Percentiles rank a stretch among this genome's conserved stretches.
These are phyloP conservation scores for Zymoseptoria passerinii DNA, from an alignment of 2,329 filamentous ascomycete genomes.

Conservation along the genomic window DNA sequence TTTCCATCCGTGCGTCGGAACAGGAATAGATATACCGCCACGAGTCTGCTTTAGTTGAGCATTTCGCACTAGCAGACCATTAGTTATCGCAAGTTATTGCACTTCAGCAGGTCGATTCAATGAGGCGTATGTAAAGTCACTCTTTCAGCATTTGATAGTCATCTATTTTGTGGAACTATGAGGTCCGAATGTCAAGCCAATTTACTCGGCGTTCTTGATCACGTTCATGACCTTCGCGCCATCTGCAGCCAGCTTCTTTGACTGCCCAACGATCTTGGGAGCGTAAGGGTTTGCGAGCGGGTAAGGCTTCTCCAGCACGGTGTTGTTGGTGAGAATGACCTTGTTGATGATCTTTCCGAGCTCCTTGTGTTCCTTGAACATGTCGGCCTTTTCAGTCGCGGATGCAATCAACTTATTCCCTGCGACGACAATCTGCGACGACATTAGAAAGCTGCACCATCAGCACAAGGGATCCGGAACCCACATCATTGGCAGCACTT, in stretches of 20 bases:
- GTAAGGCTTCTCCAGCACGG: constrained; percentile 13
- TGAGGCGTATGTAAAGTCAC: neutral
- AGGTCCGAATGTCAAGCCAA: neutral
- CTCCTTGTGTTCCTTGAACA: constrained; percentile 14
- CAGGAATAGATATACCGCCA: neutral
- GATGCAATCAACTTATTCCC: constrained; percentile 13
- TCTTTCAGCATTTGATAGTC: neutral
- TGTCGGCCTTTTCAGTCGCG: constrained; percentile 12
- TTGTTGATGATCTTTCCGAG: constrained; percentile 19
- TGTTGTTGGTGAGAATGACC: constrained; percentile 13
- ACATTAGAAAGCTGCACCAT: neutral
- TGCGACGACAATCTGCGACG: constrained; percentile 11
- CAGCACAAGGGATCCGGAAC: neutral
- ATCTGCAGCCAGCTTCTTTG: constrained; percentile 14
- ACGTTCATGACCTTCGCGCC: neutral
- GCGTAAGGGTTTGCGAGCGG: constrained; percentile 14
- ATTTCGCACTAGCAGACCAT: neutral
- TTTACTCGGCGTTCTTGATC: neutral
- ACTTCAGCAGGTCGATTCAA: no score
- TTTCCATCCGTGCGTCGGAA: neutral
- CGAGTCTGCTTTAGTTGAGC: neutral
- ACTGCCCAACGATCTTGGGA: constrained; percentile 14
- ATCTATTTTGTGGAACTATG: neutral
- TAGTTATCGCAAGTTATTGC: neutral
- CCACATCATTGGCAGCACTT: constrained; percentile 14